Evolutionary conservation across 495 filamentous ascomycete species (phyloP), one percentile per base, ranked within the genome.

Genomic region (Articulospora tetracladia): DNA sequence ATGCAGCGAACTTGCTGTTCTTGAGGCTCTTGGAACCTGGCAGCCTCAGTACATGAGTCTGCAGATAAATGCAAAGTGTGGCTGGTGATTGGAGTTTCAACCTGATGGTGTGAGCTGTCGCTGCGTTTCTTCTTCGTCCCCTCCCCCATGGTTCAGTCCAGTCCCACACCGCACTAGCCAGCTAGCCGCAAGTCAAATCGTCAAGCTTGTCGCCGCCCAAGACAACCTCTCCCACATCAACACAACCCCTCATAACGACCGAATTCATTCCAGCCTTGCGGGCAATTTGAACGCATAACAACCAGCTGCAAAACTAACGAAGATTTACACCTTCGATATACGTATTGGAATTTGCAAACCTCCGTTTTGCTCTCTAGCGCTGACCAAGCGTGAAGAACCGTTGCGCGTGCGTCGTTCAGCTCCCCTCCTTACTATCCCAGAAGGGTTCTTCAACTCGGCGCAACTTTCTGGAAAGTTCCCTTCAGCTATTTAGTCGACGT

Each of bases 381-480:
- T 48, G 30, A 56, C 44, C 36, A 56, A 46, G 53, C n/a, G 15
- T 34, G 48, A 19, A 17, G 36, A 32, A 50, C 41, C 10, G 39
- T 32, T 23, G 39, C 53, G 59, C 46, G 53, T 56, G 53, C 32
- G 20, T 41, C 53, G 12, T 28, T 24, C 44, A 53, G 10, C 44
- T 20, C 36, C 3, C 48, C 46, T 44, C 17, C 46, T 7, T 32
- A 61, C 15, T 26, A 34, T 23, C 4, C 25, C 28, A 22, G 32
- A 23, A 20, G n/a, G 39, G 24, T 19, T 59, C 27, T 20, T 44
- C n/a, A 11, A 17, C 39, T 19, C 39, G 39, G 8, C 39, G 39
- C 39, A 19, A 44, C 15, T n/a, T 44, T 8, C 39, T 44, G 39
- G 39, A 44, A 44, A n/a, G 39, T 44, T 44, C 8, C 39, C 17